A percentile compares a stretch with the other conserved stretches of the same genome.
phyloP scores from a whole-genome alignment of 140 eudicot species.

The Cichorium intybus region DNA sequence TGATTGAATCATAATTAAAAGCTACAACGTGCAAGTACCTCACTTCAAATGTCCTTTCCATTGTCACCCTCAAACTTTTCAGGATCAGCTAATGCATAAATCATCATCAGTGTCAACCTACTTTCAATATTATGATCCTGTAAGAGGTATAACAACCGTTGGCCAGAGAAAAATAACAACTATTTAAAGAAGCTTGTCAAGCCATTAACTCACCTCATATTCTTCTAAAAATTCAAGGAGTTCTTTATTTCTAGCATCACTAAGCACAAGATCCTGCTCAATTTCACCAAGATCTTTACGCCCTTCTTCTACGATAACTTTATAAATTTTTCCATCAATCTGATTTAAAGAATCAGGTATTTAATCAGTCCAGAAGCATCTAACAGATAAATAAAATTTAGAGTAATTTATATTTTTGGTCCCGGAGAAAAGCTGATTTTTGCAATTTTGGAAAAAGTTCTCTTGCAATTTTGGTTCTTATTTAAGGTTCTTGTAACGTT shows the following conservation, averaged over 20 bases:
- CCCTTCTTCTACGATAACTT: conserved; percentile 57
- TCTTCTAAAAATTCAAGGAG: conserved; percentile 55
- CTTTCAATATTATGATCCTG: conserved; percentile 57
- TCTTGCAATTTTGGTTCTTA: too few relatives aligned
- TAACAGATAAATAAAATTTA: background rate
- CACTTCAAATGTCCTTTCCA: too few relatives aligned
- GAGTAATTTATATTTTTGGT: too few relatives aligned
- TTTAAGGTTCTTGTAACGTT: too few relatives aligned
- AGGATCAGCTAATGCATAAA: conserved; percentile 78
- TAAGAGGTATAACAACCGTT: conserved; percentile 19
- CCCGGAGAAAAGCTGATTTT: too few relatives aligned
- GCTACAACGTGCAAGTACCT: too few relatives aligned
- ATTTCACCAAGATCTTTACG: conserved; percentile 95
- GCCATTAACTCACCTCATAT: conserved; percentile 49
- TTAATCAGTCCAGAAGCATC: conserved; percentile 17
- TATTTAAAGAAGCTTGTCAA: conserved; percentile 1
- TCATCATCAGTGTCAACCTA: conserved; percentile 79
- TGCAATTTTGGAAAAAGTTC: too few relatives aligned
- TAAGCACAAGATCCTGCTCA: conserved; percentile 97
- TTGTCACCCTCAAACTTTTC: conserved; percentile 90
- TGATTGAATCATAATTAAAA: too few relatives aligned
- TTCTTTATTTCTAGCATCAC: conserved; percentile 96
- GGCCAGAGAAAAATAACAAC: conserved; percentile 1
- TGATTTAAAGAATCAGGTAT: conserved; percentile 28
- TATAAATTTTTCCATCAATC: conserved; percentile 93